Evolutionary conservation across 129 eudicot genomes (phyloP), one percentile per base, ranked within the genome.

Genomic region (Saussurea involucrata): DNA sequence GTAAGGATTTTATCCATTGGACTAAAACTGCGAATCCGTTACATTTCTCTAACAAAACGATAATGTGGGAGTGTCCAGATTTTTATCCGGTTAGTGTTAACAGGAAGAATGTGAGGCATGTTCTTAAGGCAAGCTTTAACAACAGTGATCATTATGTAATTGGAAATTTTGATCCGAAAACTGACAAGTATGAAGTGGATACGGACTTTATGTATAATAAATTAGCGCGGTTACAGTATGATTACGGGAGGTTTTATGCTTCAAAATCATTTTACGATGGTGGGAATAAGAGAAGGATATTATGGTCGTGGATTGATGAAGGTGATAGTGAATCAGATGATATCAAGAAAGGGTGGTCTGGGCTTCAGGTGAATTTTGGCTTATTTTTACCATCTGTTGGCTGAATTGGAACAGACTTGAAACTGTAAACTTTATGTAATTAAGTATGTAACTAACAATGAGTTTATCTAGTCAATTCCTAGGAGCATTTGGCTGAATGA

Each of bases 41-140:
- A 10, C 88, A 92, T 68, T 82, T 68, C 11, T 79, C 83, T 0
- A 80, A 85, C 10, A 83, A 80, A 60, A 92, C 90, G 11, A 80
- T 70, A 20, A 92, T 89, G 86, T 92, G 95, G 95, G 97, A 92
- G 53, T 92, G 97, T 65, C 92, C 92, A 4, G 95, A 92, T 81
- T 92, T 89, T 60, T 92, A 65, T 68, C 97, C 95, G 1, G 87
- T 89, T 17, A 74, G 83, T 34, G 25, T 37, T 40, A 20, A 27
- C 17, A 76, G 78, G 1, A n/a, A 42, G 15, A 61, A 75, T 37
- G 97, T 75, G 0, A 87, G 49, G 28, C 90, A 92, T 63, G 92
- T 92, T 0, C 80, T 92, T 15, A 92, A 89, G 77, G 90, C 85
- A 10, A 80, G 97, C 53, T 83, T 85, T 31, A 46, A 71, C 42